Evolutionary conservation across 352 stramenopile species (phyloP).

Genomic region (Thalassiosira allenii): DNA sequence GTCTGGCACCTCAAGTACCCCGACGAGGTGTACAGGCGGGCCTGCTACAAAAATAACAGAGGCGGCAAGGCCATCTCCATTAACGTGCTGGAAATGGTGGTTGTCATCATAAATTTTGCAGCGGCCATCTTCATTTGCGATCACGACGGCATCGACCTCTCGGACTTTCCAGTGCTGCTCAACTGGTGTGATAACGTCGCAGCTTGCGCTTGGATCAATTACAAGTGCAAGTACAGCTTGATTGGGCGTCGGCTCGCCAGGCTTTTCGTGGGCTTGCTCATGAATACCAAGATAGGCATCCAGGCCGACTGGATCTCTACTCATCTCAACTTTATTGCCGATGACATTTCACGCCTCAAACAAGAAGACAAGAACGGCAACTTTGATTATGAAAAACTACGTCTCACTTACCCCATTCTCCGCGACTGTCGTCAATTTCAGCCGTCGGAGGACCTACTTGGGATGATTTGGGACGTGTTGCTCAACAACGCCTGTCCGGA

Average conservation of each 20-base stretch:
- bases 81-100: conserved; percentile 5
- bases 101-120: conserved; percentile 21
- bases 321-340: conserved; percentile 19
- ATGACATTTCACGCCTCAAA: conserved; percentile 47
- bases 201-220: conserved; percentile 18
- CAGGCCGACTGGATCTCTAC: conserved; percentile 38
- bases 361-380: neutral
- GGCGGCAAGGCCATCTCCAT: neutral
- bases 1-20: conserved; percentile 6
- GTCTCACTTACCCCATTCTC: neutral
- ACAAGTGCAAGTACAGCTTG: conserved; percentile 14
- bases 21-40: neutral
- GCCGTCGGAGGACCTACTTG: conserved; percentile 3
- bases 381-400: neutral
- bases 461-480: conserved; percentile 6
- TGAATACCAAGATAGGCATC: conserved; percentile 19
- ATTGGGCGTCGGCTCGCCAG: conserved; percentile 8
- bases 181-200: conserved; percentile 36
- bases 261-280: conserved; percentile 29
- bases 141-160: conserved; percentile 4
- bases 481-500: neutral
- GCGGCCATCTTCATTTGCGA: conserved; percentile 8
- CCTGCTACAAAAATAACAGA: neutral
- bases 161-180: neutral
- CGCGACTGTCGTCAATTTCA: conserved; percentile 9